Conservation (phyloP, 1,284 basidiomycete genomes). For the Cryptococcus hybrid region DNA sequence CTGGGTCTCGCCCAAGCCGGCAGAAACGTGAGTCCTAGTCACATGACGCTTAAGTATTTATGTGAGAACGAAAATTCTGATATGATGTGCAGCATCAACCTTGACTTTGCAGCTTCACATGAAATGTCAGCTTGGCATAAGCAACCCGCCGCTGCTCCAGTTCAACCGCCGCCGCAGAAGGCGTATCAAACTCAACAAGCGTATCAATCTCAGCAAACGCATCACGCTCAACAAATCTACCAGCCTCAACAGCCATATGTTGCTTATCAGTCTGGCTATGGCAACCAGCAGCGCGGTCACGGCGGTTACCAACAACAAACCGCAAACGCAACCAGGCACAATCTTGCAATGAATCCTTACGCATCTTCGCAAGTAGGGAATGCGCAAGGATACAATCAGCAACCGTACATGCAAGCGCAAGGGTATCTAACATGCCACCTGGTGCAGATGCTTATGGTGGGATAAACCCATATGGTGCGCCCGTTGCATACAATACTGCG, state of each 20-base stretch:
- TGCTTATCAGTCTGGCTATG: constrained; percentile 1
- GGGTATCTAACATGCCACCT: too few relatives aligned
- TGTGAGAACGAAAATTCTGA: too few relatives aligned
- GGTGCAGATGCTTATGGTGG: too few relatives aligned
- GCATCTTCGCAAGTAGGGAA: too few relatives aligned
- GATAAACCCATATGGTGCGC: too few relatives aligned
- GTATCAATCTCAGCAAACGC: neutral
- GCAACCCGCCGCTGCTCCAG: constrained; percentile 9
- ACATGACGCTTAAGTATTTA: constrained; percentile 31
- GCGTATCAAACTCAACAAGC: neutral
- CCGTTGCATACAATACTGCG: too few relatives aligned
- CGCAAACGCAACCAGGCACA: neutral
- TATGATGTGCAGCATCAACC: neutral
- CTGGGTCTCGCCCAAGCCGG: constrained; percentile 80
- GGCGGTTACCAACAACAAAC: neutral
- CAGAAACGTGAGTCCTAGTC: constrained; percentile 68
- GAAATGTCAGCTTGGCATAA: constrained; percentile 40
- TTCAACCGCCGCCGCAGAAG: neutral
- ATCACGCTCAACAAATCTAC: too few relatives aligned
- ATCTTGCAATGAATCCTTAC: too few relatives aligned
- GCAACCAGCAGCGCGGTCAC: neutral
- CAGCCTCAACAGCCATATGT: too few relatives aligned
- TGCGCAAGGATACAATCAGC: too few relatives aligned
- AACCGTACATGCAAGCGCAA: too few relatives aligned
- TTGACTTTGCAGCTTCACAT: constrained; percentile 37